Evolutionary conservation across 1,284 basidiomycete genomes (phyloP), one percentile per base, ranked within the genome.

Genomic region (Ceratobasidium sp.): DNA sequence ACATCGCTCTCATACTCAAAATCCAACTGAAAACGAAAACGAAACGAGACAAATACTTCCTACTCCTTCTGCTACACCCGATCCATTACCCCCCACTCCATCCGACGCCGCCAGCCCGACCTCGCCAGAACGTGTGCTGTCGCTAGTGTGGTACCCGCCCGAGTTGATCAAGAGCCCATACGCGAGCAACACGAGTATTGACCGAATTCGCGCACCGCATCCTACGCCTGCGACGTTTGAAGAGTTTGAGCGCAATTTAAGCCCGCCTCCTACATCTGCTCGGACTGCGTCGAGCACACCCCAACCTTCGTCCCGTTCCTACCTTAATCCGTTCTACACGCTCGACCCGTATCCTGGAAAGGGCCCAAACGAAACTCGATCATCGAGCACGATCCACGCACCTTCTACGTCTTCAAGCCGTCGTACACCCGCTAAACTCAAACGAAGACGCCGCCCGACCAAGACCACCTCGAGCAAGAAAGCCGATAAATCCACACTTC

Each of bases 131-230:
- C 62, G 62, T 23, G 46, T 65, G 4, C 48, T 65, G 26, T 65
- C 62, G 9, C 32, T 65, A 2, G 62, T 65, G 12, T 65, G 62
- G 62, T 65, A 65, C 48, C 62, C 62, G 28, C 62, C 62, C 26
- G 62, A 65, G 46, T 32, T 65, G 23, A 65, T 65, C 41, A 41
- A 41, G 30, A 65, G 62, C 26, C 62, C 62, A 1, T 65, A 65
- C 48, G 62, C 62, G 12, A 65, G 62, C 32, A 46, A 53, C 48
- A 65, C 46, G 9, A 53, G 48, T 48, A 46, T 65, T 48, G 34
- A 53, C 28, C 36, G 46, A 28, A 48, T 39, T 39, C 62, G 48
- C 48, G 62, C 62, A 14, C 45, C 32, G 12, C 36, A 65, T 41
- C 32, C 62, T 53, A 53, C 48, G 4, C 62, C 62, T 28, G 32